Evolutionary conservation across 2,329 filamentous ascomycete genomes (phyloP).

Genomic region (Botryotinia globosa): DNA sequence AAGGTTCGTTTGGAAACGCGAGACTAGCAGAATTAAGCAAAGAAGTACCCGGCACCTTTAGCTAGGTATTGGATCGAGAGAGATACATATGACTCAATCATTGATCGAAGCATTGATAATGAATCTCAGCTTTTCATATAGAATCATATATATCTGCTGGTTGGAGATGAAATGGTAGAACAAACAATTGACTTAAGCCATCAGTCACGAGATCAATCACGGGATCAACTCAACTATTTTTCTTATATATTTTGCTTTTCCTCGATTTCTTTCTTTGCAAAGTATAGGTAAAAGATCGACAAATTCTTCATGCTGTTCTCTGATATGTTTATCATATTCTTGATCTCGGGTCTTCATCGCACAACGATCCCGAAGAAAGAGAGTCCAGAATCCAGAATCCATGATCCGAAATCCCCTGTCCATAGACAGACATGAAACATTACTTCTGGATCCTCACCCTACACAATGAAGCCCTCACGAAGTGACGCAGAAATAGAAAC

Average conservation of each 20-base stretch:
- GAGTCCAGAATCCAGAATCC: background rate
- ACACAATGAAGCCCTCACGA: background rate
- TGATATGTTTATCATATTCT: background rate
- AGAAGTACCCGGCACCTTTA: background rate
- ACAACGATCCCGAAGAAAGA: background rate
- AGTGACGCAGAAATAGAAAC: background rate
- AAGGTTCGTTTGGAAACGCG: background rate
- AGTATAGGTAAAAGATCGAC: background rate
- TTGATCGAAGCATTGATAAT: background rate
- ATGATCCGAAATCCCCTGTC: background rate
- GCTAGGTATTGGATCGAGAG: background rate
- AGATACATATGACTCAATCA: background rate
- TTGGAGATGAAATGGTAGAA: background rate
- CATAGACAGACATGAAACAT: background rate
- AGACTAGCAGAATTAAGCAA: background rate
- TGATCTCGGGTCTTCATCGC: background rate
- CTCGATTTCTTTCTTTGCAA: background rate
- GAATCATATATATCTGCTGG: background rate
- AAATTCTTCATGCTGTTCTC: background rate
- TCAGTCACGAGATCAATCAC: background rate
- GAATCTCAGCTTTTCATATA: background rate
- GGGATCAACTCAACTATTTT: background rate
- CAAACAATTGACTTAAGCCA: background rate
- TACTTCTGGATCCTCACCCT: background rate
- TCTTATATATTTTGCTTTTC: background rate